Evolutionary conservation across 345 rosid genomes (phyloP), one percentile per base, ranked within the genome.

Genomic region (Dovyalis caffra): DNA sequence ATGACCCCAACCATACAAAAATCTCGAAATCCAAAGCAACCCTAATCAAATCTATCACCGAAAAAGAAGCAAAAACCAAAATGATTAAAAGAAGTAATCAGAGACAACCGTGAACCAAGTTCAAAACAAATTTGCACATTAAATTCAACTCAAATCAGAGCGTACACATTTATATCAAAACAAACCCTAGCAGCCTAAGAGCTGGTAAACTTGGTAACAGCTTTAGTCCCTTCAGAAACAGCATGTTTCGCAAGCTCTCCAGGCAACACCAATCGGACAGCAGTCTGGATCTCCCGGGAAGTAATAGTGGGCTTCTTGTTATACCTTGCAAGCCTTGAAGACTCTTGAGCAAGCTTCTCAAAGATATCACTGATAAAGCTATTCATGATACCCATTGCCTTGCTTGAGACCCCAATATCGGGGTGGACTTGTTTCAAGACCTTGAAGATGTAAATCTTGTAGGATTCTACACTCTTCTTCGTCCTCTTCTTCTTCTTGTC

Each of bases 191-290:
- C n/a, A 23, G 6, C 12, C 70, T 73, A 78, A 26, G 81, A 78
- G 51, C 77, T 73, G 21, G 81, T 78, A 32, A 78, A 78, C 34
- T 78, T 78, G 58, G 81, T 78, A n/a, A 78, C 81, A 18, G 81
- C 81, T 66, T 78, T 77, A 9, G 80, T 77, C 34, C 80, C 80
- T 51, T 77, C 80, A 16, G 80, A 77, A 4, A 77, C 80, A 7
- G 81, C 81, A 26, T 78, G 81, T 69, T 78, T 78, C 3, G 81
- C 81, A 15, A 78, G 70, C 34, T 78, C 81, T 23, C 81, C 81
- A 14, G 81, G 81, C 5, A 78, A 57, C 3, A 78, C 81, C 6
- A 78, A 37, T 20, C 80, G 29, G 0, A 77, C 80, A 9, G 80
- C 80, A 8, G 80, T 77, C 72, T 77, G 80, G 10, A 77, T 77